Evolutionary conservation across 169 alveolate species (phyloP).

Genomic region (Sarcocystis neurona): DNA sequence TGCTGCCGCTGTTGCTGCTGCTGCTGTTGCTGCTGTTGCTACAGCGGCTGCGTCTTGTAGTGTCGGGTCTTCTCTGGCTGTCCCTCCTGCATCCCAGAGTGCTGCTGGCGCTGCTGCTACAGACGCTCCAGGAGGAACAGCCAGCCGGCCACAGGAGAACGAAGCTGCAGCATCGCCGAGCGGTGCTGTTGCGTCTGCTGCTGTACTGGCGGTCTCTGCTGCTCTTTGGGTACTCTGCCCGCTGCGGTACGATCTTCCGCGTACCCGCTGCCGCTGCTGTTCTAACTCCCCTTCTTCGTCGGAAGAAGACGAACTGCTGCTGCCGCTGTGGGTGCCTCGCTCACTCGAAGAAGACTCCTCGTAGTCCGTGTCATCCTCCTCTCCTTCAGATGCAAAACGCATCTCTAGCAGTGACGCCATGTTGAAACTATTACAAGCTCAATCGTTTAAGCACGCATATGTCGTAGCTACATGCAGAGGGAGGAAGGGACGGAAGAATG

Average conservation of each 20-base stretch:
- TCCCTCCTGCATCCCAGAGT: background rate
- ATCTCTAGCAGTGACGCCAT: slow-evolving; percentile 1
- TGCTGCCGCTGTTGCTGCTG: too few species aligned
- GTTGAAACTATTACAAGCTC: background rate
- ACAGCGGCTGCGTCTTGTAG: too few species aligned
- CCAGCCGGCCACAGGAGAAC: background rate
- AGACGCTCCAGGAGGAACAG: background rate
- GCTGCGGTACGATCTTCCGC: background rate
- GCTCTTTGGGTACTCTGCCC: background rate
- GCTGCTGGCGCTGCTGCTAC: background rate
- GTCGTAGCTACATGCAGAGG: too few species aligned
- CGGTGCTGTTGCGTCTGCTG: too few species aligned
- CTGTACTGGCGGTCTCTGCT: background rate
- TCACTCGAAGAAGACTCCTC: background rate
- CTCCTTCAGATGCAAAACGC: background rate
- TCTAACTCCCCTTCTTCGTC: too few species aligned
- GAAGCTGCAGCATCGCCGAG: too few species aligned
- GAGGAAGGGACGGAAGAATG: too few species aligned
- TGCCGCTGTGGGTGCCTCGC: too few species aligned
- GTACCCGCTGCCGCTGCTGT: background rate
- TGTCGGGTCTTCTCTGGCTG: background rate
- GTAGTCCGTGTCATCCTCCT: slow-evolving; percentile 24
- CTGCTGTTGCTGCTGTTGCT: too few species aligned
- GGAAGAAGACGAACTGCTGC: too few species aligned
- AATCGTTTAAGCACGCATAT: too few species aligned